These are phyloP conservation scores for Lepidium aucheri DNA, from an alignment of 345 rosid genomes.

Conservation along the genomic window DNA sequence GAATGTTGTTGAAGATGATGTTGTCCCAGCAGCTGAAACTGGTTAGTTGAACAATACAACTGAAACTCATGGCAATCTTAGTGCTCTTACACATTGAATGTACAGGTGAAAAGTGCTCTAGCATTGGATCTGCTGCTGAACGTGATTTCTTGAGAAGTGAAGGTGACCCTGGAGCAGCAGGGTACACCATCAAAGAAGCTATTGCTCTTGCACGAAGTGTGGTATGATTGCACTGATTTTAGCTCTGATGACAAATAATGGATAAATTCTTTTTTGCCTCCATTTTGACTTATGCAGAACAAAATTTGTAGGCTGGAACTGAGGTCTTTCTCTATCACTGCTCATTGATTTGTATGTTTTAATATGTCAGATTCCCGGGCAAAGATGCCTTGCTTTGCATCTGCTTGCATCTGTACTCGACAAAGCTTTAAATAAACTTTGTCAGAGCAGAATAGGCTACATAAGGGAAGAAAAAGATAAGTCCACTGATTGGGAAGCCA, in stretches of 20 bases:
- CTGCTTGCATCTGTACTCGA: slow-evolving; percentile 74
- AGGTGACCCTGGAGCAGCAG: slow-evolving; percentile 87
- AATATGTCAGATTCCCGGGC: slow-evolving; percentile 70
- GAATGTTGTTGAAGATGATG: slow-evolving; percentile 36
- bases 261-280: neutral
- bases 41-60: slow-evolving; percentile 34
- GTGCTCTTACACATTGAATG: slow-evolving; percentile 18
- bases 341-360: slow-evolving; percentile 2
- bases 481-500: slow-evolving; percentile 74
- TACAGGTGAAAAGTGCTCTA: slow-evolving; percentile 37
- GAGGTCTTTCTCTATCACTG: neutral
- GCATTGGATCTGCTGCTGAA: slow-evolving; percentile 41
- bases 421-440: slow-evolving; percentile 45
- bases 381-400: slow-evolving; percentile 67
- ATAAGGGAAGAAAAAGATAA: slow-evolving; percentile 15
- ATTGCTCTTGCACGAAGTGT: slow-evolving; percentile 71
- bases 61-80: neutral
- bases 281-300: neutral
- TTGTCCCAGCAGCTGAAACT: slow-evolving; percentile 15
- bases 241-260: neutral
- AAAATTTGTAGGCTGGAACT: neutral
- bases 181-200: slow-evolving; percentile 87
- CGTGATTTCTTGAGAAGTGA: slow-evolving; percentile 83
- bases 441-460: slow-evolving; percentile 39
- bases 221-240: slow-evolving; percentile 39